Conservation (phyloP, 192 early-diverging fungal species). For the Endogone sp. region DNA sequence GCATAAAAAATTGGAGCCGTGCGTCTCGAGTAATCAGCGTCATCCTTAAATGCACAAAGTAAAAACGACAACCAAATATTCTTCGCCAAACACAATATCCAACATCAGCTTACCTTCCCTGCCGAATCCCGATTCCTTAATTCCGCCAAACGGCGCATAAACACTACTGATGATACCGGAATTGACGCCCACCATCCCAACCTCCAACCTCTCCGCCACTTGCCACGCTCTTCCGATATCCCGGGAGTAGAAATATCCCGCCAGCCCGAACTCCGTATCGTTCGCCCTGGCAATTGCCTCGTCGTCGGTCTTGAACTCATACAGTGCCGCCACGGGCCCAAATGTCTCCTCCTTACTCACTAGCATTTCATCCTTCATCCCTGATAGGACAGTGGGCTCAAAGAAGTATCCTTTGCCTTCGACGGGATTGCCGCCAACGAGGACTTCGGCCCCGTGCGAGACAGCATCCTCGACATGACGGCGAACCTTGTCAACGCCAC, state of each 20-base stretch:
- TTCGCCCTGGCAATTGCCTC: constrained; percentile 79
- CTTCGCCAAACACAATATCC: background rate
- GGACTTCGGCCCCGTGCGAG: constrained; percentile 62
- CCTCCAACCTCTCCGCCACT: constrained; percentile 75
- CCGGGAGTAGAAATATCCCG: constrained; percentile 80
- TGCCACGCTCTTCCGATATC: constrained; percentile 73
- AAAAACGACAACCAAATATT: background rate
- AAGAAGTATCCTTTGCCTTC: constrained; percentile 79
- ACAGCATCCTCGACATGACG: constrained; percentile 70
- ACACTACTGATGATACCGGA: constrained; percentile 51
- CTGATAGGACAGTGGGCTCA: constrained; percentile 74
- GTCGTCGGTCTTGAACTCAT: constrained; percentile 71
- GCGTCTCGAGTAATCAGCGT: background rate
- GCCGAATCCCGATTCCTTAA: constrained; percentile 69
- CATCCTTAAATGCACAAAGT: background rate
- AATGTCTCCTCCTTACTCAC: constrained; percentile 83
- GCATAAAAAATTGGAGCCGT: too few relatives aligned
- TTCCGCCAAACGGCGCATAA: constrained; percentile 71
- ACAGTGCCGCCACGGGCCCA: constrained; percentile 84
- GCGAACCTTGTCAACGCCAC: constrained; percentile 64
- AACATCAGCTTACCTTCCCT: constrained; percentile 66
- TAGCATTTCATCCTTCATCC: constrained; percentile 63
- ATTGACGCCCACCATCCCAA: constrained; percentile 92
- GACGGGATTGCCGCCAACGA: constrained; percentile 56
- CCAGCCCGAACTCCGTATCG: constrained; percentile 67